phyloP scores from a whole-genome alignment of 2,329 filamentous ascomycete genomes.

The Sporothrix pallida region DNA sequence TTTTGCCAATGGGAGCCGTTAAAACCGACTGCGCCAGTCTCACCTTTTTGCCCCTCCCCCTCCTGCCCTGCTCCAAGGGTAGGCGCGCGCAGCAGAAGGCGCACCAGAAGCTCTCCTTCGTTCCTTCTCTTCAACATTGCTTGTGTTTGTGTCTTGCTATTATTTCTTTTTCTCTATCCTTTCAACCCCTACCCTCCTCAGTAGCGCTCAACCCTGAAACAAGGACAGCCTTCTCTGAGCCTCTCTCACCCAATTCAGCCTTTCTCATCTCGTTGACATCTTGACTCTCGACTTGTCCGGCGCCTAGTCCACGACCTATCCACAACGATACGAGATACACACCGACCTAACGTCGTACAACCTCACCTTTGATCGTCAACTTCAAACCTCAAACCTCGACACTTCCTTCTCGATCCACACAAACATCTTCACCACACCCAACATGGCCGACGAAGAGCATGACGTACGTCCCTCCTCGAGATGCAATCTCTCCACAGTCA shows the following conservation, averaged over 20 bases:
- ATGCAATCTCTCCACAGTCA: neutral
- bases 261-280: neutral
- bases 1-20: constrained; percentile 17
- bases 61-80: neutral
- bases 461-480: constrained; percentile 41
- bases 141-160: neutral
- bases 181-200: too few relatives aligned
- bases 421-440: neutral
- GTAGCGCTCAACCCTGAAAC: constrained; percentile 26
- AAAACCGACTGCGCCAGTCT: constrained; percentile 14
- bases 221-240: constrained; percentile 21
- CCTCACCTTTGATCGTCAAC: neutral
- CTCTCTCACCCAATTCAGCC: constrained; percentile 7
- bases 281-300: neutral
- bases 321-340: neutral
- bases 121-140: neutral
- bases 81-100: neutral
- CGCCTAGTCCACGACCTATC: neutral
- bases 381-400: neutral
- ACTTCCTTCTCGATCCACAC: neutral
- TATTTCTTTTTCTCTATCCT: too few relatives aligned
- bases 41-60: constrained; percentile 16
- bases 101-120: constrained; percentile 18
- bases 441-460: constrained; percentile 42
- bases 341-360: neutral